Conservation (phyloP, 1,139 yeast species). For the Geotrichum restrictum region DNA sequence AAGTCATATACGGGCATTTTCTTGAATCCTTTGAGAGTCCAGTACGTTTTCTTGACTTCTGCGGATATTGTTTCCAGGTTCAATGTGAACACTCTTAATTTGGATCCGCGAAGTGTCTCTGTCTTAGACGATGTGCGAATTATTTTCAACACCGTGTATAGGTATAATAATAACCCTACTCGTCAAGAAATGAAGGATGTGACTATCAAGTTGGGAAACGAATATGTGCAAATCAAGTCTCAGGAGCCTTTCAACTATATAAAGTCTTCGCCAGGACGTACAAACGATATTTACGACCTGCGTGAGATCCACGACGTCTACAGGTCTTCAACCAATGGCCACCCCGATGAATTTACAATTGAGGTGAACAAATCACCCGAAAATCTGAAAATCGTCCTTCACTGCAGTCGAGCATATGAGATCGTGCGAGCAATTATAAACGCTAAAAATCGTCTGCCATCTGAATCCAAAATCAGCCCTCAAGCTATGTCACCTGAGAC, state of each 20-base stretch:
- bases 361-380: slow-evolving; percentile 37
- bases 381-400: slow-evolving; percentile 23
- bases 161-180: slow-evolving; percentile 13
- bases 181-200: slow-evolving; percentile 35
- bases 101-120: slow-evolving; percentile 28
- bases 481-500: slow-evolving; percentile 8
- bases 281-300: slow-evolving; percentile 29
- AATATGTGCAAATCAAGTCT: slow-evolving; percentile 56
- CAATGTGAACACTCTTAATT: slow-evolving; percentile 26
- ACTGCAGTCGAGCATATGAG: slow-evolving; percentile 26
- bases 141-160: slow-evolving; percentile 24
- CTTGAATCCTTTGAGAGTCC: slow-evolving; percentile 29
- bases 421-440: slow-evolving; percentile 31
- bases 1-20: slow-evolving; percentile 26
- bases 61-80: slow-evolving; percentile 26
- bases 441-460: slow-evolving; percentile 27
- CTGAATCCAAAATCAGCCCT: background rate
- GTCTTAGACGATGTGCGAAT: slow-evolving; percentile 28
- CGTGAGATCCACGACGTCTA: slow-evolving; percentile 49
- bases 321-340: slow-evolving; percentile 50
- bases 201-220: slow-evolving; percentile 64
- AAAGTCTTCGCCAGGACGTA: slow-evolving; percentile 28
- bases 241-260: slow-evolving; percentile 51
- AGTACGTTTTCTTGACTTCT: slow-evolving; percentile 30
- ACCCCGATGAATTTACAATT: slow-evolving; percentile 57